Conservation (phyloP, 2,329 filamentous ascomycete species). For the Apiospora malaysiana region DNA sequence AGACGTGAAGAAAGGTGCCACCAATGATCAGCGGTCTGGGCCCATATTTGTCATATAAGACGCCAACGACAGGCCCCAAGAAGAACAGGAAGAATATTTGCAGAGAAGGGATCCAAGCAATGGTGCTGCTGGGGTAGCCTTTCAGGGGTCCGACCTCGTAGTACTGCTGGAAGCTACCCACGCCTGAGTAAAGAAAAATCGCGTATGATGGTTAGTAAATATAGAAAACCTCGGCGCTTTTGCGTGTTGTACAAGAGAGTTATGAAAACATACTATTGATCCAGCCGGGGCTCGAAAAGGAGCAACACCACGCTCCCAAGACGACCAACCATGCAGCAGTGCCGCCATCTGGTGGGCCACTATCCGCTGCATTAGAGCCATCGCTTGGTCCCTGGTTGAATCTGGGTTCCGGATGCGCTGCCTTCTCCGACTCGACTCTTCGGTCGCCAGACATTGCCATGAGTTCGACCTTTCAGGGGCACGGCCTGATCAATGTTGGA, state of each 20-base stretch:
- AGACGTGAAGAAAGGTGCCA: slow-evolving; percentile 59
- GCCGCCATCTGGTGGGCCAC: no score
- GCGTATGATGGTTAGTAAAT: no score
- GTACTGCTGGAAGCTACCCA: slow-evolving; percentile 62
- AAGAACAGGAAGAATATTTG: not conserved
- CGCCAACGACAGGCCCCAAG: no score
- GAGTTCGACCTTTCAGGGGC: not conserved
- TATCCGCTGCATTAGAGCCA: no score
- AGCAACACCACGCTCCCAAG: slow-evolving; percentile 48
- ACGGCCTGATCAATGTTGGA: not conserved
- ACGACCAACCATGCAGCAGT: slow-evolving; percentile 56
- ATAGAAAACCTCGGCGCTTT: no score
- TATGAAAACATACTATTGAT: slow-evolving; percentile 40
- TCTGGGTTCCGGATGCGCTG: no score
- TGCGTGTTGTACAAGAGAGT: no score
- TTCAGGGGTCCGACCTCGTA: slow-evolving; percentile 56
- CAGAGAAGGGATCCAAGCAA: slow-evolving; percentile 55
- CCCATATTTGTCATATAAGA: slow-evolving; percentile 50
- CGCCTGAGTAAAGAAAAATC: no score
- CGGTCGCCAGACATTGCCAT: no score
- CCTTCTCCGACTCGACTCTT: no score
- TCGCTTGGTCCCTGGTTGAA: no score
- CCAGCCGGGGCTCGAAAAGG: slow-evolving; percentile 48
- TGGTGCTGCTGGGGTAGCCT: slow-evolving; percentile 53
- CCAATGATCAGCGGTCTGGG: slow-evolving; percentile 58